A percentile compares a stretch with the other conserved stretches of the same genome.
Conservation (phyloP, 768 basidiomycete species). For the Trametes cubensis region DNA sequence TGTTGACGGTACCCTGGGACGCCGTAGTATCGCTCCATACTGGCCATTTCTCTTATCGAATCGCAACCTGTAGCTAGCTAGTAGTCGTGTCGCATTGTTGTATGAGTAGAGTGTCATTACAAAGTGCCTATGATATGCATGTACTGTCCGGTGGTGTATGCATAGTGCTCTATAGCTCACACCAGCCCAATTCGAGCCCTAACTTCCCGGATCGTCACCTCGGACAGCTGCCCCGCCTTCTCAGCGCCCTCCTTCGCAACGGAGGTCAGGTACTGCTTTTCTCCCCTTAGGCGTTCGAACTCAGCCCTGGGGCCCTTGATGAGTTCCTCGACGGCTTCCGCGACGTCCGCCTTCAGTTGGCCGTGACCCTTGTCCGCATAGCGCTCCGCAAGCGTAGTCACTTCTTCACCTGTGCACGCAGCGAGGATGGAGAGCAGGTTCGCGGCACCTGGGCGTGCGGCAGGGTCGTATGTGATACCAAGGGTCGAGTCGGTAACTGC, state of each 20-base stretch:
- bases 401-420: constrained; percentile 61
- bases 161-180: background rate
- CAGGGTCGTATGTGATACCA: constrained; percentile 81
- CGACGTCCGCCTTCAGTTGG: constrained; percentile 72
- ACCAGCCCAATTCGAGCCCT: constrained; percentile 64
- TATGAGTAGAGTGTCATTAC: constrained; percentile 3
- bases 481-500: constrained; percentile 85
- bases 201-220: constrained; percentile 66
- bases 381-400: constrained; percentile 46
- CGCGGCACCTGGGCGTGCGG: constrained; percentile 75
- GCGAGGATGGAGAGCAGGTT: constrained; percentile 82
- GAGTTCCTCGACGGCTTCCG: constrained; percentile 69
- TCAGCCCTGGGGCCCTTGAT: constrained; percentile 69
- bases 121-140: background rate
- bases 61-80: background rate
- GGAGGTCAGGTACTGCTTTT: constrained; percentile 59
- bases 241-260: constrained; percentile 67
- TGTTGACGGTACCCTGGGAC: constrained; percentile 24
- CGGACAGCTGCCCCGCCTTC: constrained; percentile 63
- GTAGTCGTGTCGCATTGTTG: background rate
- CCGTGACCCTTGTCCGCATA: constrained; percentile 64
- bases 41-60: background rate
- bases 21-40: too few species aligned
- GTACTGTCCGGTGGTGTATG: background rate
- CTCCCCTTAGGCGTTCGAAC: constrained; percentile 63